Evolutionary conservation across 495 filamentous ascomycete species (phyloP).

Genomic region (Penicillium pancosmium): DNA sequence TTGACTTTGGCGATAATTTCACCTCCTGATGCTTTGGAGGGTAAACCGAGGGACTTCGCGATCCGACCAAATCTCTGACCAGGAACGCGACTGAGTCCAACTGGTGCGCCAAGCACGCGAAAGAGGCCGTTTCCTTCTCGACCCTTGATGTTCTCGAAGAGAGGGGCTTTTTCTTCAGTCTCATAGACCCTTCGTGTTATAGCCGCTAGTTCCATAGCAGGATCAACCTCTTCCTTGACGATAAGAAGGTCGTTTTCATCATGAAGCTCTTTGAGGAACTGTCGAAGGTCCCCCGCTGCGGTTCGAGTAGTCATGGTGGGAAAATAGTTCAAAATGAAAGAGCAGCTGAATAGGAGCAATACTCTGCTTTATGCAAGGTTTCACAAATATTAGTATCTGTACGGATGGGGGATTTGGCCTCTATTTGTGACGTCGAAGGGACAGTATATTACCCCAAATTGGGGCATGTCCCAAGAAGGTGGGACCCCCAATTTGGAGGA

Average conservation of each 20-base stretch:
- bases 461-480: not conserved
- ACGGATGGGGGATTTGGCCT: not conserved
- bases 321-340: not conserved
- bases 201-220: slow-evolving; percentile 39
- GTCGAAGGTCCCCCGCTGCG: slow-evolving; percentile 26
- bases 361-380: not conserved
- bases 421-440: not conserved
- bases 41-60: slow-evolving; percentile 33
- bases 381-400: not conserved
- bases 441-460: not conserved
- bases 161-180: slow-evolving; percentile 37
- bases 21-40: slow-evolving; percentile 26
- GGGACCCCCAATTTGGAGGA: not conserved
- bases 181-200: slow-evolving; percentile 41
- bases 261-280: slow-evolving; percentile 34
- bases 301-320: not conserved
- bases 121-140: slow-evolving; percentile 32
- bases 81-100: slow-evolving; percentile 23
- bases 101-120: slow-evolving; percentile 43
- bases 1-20: slow-evolving; percentile 37
- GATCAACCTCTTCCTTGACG: slow-evolving; percentile 34
- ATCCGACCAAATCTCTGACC: slow-evolving; percentile 31
- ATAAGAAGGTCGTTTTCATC: slow-evolving; percentile 38
- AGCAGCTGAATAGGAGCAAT: not conserved
- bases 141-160: slow-evolving; percentile 43